Base-by-base conservation (phyloP, 164 flowering plant genomes). In the Platanus orientalis region DNA sequence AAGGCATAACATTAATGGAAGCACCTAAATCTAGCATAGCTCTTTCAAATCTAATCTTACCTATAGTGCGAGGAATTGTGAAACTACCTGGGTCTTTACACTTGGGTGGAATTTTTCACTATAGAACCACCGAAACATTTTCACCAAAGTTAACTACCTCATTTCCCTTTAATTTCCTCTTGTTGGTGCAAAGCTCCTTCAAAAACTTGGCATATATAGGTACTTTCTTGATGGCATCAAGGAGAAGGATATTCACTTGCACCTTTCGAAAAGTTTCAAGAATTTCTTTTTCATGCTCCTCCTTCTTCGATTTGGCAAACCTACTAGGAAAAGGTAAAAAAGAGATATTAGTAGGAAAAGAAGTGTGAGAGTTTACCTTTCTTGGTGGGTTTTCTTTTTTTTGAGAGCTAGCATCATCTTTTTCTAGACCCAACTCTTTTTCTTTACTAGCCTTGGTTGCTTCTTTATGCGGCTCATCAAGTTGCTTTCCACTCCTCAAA, bases 11-110 rank as follows among this genome's bases (percentile, higher is more conserved):
- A 70, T 70, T 58, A 16, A 64, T 70, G 16, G 49, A 64, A 12
- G 64, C 64, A 51, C 73, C 64, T 44, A 70, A 52, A 36, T 64
- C 64, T 58, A 70, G 5, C 60, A 64, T 51, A n/a, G n/a, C 54
- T 23, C 53, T 64, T 14, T 58, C 60, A 64, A 62, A 30, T 10
- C 11, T 62, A 0, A 20, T 39, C 6, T 69, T 52, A 24, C 67
- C 67, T 21, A 69, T 63, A 2, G 5, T 52, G 40, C 67, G n/a
- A 57, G 9, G 68, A 26, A 63, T 49, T 3, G 44, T 52, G 26
- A 65, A 70, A 25, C 47, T 54, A 24, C 60, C 57, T 1, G 52
- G 65, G 27, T 70, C 74, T 7, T 55, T 40, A 14, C 65, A 65
- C 30, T 60, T 70, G 0, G 50, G 23, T 12, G 65, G 57, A 1